Evolutionary conservation across 257 asterid species (phyloP).

Genomic region (Solanum raphanifolium): DNA sequence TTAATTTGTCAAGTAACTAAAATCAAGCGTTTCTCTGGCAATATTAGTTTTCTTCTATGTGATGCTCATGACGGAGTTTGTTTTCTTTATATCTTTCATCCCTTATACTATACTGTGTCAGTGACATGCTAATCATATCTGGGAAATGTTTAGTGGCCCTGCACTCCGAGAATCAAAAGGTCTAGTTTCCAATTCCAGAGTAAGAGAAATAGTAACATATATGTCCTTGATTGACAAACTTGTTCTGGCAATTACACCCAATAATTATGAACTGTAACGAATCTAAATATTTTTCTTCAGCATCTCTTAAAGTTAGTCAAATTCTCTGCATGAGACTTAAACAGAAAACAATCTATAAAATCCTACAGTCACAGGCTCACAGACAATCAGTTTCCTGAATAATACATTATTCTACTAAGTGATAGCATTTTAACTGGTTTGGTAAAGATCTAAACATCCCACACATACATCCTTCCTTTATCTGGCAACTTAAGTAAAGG

Average conservation of each 20-base stretch:
- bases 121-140: background rate
- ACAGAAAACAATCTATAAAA: background rate
- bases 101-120: background rate
- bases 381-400: background rate
- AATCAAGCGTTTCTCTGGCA: background rate
- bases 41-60: background rate
- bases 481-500: background rate
- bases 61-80: background rate
- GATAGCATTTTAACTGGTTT: background rate
- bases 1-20: background rate
- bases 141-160: background rate
- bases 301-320: background rate
- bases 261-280: background rate
- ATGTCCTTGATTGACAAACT: background rate
- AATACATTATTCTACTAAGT: background rate
- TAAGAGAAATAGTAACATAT: background rate
- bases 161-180: background rate
- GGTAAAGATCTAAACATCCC: background rate
- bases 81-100: background rate
- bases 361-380: background rate
- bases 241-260: background rate
- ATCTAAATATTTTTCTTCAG: background rate
- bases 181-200: background rate
- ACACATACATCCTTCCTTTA: background rate
- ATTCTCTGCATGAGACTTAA: background rate